These are phyloP conservation scores for Ochetophila trinervis DNA, from an alignment of 306 rosid species.

Conservation along the genomic window DNA sequence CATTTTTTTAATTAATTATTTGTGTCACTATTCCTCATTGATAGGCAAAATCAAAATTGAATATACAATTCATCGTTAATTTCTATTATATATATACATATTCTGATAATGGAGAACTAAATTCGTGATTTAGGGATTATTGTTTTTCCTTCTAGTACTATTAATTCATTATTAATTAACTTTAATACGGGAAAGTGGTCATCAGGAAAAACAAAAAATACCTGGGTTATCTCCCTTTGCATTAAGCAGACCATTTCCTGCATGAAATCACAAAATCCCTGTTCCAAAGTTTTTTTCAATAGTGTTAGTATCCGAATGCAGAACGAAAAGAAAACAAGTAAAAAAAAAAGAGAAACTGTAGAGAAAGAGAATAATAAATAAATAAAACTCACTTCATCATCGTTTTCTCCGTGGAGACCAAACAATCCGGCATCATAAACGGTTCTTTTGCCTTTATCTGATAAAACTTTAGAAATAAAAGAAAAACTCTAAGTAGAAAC, in stretches of 20 bases:
- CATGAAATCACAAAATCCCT: conserved; percentile 45
- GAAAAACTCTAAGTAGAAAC: not conserved
- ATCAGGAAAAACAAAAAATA: not conserved
- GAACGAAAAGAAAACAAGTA: not conserved
- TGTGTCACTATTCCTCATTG: too few species aligned
- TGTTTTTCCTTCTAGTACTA: too few species aligned
- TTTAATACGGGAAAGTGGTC: too few species aligned
- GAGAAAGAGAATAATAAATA: too few species aligned
- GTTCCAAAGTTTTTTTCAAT: not conserved
- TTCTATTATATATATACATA: too few species aligned
- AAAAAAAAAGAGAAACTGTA: too few species aligned
- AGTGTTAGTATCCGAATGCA: too few species aligned
- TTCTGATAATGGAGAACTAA: too few species aligned
- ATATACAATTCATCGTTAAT: too few species aligned
- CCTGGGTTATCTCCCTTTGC: conserved; percentile 28
- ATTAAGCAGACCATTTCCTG: conserved; percentile 39
- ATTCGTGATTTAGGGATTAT: too few species aligned
- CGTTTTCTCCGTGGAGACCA: conserved; percentile 39
- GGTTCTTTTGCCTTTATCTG: conserved; percentile 36
- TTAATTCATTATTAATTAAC: too few species aligned
- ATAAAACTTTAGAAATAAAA: conserved; percentile 25
- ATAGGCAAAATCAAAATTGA: too few species aligned
- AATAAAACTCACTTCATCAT: conserved; percentile 30
- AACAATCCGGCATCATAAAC: conserved; percentile 45
- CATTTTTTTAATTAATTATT: not conserved